Conservation (phyloP, 2,329 filamentous ascomycete genomes). For the Penicillium oxalicum region DNA sequence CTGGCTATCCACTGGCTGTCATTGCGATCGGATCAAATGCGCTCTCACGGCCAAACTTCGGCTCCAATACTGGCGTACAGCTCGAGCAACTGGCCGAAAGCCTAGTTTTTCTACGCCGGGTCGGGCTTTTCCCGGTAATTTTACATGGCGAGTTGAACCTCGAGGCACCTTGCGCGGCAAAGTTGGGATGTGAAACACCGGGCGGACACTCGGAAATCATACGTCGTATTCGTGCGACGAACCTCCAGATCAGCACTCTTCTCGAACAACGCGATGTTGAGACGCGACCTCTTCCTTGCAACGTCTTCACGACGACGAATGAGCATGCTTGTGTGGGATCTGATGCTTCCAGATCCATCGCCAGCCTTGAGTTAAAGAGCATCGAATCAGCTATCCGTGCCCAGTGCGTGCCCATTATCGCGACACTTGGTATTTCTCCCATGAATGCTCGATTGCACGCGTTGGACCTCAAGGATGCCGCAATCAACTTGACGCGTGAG, state of each 20-base stretch:
- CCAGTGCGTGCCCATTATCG: not conserved
- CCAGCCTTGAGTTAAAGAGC: not conserved
- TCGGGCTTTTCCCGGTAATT: slow-evolving; percentile 1
- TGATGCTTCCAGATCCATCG: too few species aligned
- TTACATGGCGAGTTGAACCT: slow-evolving; percentile 2
- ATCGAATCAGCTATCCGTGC: slow-evolving; percentile 1
- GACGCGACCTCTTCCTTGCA: slow-evolving; percentile 1
- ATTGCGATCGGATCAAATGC: slow-evolving; percentile 1
- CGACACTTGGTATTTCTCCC: slow-evolving; percentile 1
- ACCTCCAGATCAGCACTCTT: slow-evolving; percentile 1
- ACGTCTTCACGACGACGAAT: not conserved
- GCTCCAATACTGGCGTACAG: not conserved
- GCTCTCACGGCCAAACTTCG: not conserved
- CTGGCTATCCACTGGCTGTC: not conserved
- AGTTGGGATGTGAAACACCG: not conserved
- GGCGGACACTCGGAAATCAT: not conserved
- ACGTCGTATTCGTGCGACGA: not conserved
- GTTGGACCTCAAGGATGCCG: not conserved
- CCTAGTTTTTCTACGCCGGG: not conserved
- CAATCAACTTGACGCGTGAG: not conserved
- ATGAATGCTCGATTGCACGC: not conserved
- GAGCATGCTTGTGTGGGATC: too few species aligned
- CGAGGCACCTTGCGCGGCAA: not conserved
- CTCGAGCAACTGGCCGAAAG: slow-evolving; percentile 1
- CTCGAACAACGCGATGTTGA: slow-evolving; percentile 3